Conservation (phyloP, 2,329 filamentous ascomycete genomes). For the Cryphonectria japonica region DNA sequence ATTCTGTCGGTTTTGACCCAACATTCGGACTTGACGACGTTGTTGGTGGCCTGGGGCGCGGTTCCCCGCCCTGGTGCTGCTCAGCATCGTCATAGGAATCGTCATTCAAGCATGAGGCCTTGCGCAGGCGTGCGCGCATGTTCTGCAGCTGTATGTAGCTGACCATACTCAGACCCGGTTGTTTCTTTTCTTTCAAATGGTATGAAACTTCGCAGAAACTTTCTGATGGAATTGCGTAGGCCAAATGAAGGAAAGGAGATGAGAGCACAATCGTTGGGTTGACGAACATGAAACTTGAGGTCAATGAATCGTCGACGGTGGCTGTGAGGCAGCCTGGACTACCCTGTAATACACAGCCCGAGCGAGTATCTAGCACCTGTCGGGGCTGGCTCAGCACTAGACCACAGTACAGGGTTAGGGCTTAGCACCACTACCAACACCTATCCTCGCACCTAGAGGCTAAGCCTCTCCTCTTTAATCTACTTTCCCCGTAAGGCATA, state of each 20-base stretch:
- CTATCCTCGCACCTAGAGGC: neutral
- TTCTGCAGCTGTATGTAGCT: conserved; percentile 20
- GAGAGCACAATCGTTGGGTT: neutral
- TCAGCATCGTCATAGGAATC: conserved; percentile 9
- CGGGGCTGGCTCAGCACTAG: neutral
- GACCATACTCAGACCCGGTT: conserved; percentile 1
- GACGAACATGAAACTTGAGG: neutral
- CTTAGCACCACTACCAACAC: neutral
- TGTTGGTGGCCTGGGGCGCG: neutral
- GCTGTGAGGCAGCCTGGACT: neutral
- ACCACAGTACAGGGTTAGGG: neutral
- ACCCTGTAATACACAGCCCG: neutral
- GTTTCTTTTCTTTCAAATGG: neutral
- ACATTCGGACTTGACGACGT: neutral
- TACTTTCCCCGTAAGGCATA: neutral
- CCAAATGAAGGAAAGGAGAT: neutral
- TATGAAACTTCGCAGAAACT: neutral
- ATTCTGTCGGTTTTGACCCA: neutral
- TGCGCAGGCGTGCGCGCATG: conserved; percentile 25
- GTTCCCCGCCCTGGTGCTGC: neutral
- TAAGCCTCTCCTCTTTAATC: neutral
- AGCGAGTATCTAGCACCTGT: neutral
- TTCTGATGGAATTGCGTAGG: neutral
- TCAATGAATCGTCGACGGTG: neutral
- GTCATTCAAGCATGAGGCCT: conserved; percentile 23